These are phyloP conservation scores for Hygrocybe coccinea DNA, from an alignment of 768 basidiomycete species.

Conservation along the genomic window DNA sequence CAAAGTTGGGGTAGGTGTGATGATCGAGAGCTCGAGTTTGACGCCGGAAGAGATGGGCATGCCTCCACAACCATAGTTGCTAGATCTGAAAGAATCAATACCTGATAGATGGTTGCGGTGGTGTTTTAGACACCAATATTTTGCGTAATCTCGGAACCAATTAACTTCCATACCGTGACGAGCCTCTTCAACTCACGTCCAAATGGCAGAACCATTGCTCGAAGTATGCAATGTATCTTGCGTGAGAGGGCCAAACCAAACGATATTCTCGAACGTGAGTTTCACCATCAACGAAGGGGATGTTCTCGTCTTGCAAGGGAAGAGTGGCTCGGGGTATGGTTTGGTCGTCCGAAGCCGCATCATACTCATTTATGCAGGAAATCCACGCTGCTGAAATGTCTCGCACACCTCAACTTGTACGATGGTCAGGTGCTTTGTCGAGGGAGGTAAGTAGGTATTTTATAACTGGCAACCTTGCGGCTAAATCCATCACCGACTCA, in stretches of 20 bases:
- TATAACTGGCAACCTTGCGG: neutral
- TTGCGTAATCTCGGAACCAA: neutral
- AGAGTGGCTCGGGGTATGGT: constrained; percentile 60
- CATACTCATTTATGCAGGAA: constrained; percentile 29
- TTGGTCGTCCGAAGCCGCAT: neutral
- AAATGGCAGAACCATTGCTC: constrained; percentile 34
- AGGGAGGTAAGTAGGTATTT: constrained; percentile 48
- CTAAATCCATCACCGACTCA: constrained; percentile 19
- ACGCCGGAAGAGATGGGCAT: constrained; percentile 82
- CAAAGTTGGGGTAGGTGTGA: constrained; percentile 94
- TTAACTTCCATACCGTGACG: neutral
- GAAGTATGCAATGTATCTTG: constrained; percentile 51
- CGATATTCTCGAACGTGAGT: constrained; percentile 56
- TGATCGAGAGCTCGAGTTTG: constrained; percentile 85
- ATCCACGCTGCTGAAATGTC: constrained; percentile 77
- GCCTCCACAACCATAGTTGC: constrained; percentile 43
- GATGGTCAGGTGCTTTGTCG: constrained; percentile 57
- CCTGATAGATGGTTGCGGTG: neutral
- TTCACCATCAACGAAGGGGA: constrained; percentile 68
- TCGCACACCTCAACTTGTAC: constrained; percentile 74
- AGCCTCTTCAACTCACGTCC: neutral
- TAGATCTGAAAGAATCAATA: neutral
- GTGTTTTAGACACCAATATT: neutral
- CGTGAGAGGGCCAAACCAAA: constrained; percentile 39
- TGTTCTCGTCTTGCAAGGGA: constrained; percentile 71